Evolutionary conservation across 2,329 filamentous ascomycete genomes (phyloP).

Genomic region (Nemania serpens): DNA sequence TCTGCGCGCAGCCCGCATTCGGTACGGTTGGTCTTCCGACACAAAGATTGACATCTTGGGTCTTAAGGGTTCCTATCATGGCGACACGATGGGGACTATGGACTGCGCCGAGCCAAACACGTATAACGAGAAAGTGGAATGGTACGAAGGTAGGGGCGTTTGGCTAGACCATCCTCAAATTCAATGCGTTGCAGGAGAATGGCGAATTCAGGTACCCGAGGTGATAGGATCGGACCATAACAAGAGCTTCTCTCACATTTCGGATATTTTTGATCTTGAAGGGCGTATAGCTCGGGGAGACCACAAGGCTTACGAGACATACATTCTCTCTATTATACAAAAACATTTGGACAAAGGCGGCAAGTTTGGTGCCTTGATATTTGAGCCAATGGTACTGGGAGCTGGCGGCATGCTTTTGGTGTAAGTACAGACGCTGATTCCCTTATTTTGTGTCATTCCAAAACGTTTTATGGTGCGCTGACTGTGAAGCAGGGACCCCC

Average conservation of each 20-base stretch:
- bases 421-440: slow-evolving; percentile 49
- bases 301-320: slow-evolving; percentile 59
- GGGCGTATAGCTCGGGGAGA: slow-evolving; percentile 50
- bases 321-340: slow-evolving; percentile 61
- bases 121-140: slow-evolving; percentile 83
- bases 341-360: slow-evolving; percentile 58
- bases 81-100: slow-evolving; percentile 88
- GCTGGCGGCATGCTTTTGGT: slow-evolving; percentile 84
- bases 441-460: neutral
- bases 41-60: slow-evolving; percentile 71
- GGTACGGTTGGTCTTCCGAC: slow-evolving; percentile 67
- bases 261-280: slow-evolving; percentile 64
- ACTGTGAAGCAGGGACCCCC: slow-evolving; percentile 64
- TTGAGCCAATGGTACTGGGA: slow-evolving; percentile 81
- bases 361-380: slow-evolving; percentile 76
- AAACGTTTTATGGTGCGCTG: slow-evolving; percentile 11
- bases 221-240: slow-evolving; percentile 50
- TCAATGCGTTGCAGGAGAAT: slow-evolving; percentile 66
- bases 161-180: slow-evolving; percentile 83
- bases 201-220: slow-evolving; percentile 64
- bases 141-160: slow-evolving; percentile 77
- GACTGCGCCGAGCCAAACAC: slow-evolving; percentile 78
- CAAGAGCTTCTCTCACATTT: slow-evolving; percentile 53
- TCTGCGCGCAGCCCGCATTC: slow-evolving; percentile 66
- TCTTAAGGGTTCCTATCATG: slow-evolving; percentile 81